Evolutionary conservation across 768 basidiomycete species (phyloP), one percentile per base, ranked within the genome.

Genomic region (Pleurotus platypus): DNA sequence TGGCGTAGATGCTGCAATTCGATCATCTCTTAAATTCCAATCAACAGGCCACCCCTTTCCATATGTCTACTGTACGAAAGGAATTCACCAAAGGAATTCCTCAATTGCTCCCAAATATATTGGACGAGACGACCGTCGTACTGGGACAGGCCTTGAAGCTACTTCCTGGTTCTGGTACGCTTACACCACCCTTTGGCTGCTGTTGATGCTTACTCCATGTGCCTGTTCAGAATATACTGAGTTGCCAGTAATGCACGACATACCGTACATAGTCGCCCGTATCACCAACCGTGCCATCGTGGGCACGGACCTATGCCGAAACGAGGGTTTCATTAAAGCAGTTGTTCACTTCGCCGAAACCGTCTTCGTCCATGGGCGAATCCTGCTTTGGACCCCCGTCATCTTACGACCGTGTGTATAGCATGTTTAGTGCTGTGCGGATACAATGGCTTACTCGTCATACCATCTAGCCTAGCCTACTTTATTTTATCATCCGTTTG

Each of bases 381-480:
- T 26, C 59, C 38, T 56, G 24, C 24, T 26, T 26, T 26, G 24
- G 24, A 26, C 24, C 24, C 24, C 24, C 24, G 24, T 26, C 24
- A 26, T 26, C 24, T 42, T 70, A 2, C 70, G 71, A 37, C 67
- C 68, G 74, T 74, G 26, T 46, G 47, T 7, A 12, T 60, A 73
- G 72, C 24, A 26, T 26, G 20, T 24, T 12, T 13, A 26, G 24
- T 26, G 24, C 24, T 26, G 24, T 26, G 24, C 24, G 24, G 24
- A 26, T 26, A 26, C 24, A 49, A 11, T 63, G 13, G 49, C 46
- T 35, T 58, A 60, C 53, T 63, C 57, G 5, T 26, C 24, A 26
- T 26, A 26, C 46, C 54, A 57, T 2, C 16, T 9, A 61, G 62
- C 0, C 43, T 27, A 2, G 45, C 59, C 13, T 62, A 59, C 57